phyloP scores from a whole-genome alignment of 805 yeast species.

The Middelhovenomyces tepae region DNA sequence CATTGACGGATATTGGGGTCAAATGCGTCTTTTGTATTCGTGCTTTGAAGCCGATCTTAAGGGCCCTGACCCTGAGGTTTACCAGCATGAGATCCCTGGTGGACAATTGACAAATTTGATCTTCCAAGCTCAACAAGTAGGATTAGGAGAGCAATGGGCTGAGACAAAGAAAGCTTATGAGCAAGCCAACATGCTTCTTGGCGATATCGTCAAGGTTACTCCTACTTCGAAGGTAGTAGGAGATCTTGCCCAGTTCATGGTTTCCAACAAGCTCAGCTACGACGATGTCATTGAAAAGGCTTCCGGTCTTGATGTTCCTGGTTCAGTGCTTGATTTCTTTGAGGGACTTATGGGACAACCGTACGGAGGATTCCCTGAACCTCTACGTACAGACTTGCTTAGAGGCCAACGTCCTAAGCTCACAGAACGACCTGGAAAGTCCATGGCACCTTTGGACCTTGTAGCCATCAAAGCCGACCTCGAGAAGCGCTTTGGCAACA shows the following conservation, averaged over 20 bases:
- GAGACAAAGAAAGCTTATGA: slow-evolving; percentile 93
- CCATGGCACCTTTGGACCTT: slow-evolving; percentile 77
- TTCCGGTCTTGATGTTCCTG: slow-evolving; percentile 92
- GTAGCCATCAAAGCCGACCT: slow-evolving; percentile 64
- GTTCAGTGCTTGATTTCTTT: slow-evolving; percentile 94
- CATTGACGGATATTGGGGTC: slow-evolving; percentile 95
- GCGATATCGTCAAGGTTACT: slow-evolving; percentile 96
- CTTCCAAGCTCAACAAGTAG: slow-evolving; percentile 99
- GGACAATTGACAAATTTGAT: slow-evolving; percentile 96
- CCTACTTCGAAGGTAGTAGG: slow-evolving; percentile 99
- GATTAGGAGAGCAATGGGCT: slow-evolving; percentile 93
- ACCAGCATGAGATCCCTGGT: slow-evolving; percentile 98
- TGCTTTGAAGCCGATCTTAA: slow-evolving; percentile 97
- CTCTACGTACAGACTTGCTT: slow-evolving; percentile 84
- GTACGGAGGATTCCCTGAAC: slow-evolving; percentile 99
- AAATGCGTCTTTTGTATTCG: slow-evolving; percentile 92
- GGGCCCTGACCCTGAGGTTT: slow-evolving; percentile 99
- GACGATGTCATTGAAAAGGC: slow-evolving; percentile 88
- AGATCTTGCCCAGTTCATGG: slow-evolving; percentile 99
- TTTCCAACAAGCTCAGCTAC: slow-evolving; percentile 76
- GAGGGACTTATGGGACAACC: slow-evolving; percentile 99
- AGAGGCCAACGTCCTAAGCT: slow-evolving; percentile 89
- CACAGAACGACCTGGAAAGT: slow-evolving; percentile 85
- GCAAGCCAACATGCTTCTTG: slow-evolving; percentile 82
- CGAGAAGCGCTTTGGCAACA: slow-evolving; percentile 63